A percentile compares a stretch with the other conserved stretches of the same genome.
phyloP scores from a whole-genome alignment of 352 stramenopile species.

The Phytopythium helicoides region DNA sequence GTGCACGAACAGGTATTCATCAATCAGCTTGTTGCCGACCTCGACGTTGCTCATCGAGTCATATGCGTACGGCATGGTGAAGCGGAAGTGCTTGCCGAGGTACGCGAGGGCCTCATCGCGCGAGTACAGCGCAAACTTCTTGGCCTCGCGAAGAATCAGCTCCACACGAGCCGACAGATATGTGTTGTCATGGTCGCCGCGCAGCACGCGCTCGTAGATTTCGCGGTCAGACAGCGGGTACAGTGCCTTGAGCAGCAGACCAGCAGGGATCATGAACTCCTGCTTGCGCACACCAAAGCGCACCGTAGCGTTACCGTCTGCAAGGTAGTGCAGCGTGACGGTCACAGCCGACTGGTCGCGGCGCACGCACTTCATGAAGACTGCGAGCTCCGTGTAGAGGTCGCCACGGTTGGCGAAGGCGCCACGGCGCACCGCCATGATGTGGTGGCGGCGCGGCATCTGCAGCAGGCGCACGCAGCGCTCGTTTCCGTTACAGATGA shows the following conservation, averaged over 20 bases:
- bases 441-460: constrained; percentile 87
- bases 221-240: constrained; percentile 91
- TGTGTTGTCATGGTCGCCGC: constrained; percentile 95
- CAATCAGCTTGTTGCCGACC: constrained; percentile 86
- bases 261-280: constrained; percentile 98
- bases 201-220: constrained; percentile 97
- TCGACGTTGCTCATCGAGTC: constrained; percentile 89
- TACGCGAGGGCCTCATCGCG: constrained; percentile 91
- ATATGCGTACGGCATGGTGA: constrained; percentile 85
- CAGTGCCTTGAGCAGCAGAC: constrained; percentile 97
- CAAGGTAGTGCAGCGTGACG: constrained; percentile 98
- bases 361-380: constrained; percentile 96
- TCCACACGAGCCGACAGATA: constrained; percentile 97
- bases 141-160: constrained; percentile 96
- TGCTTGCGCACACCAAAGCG: constrained; percentile 97
- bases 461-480: constrained; percentile 97
- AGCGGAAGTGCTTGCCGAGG: constrained; percentile 96
- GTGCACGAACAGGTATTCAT: constrained; percentile 97
- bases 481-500: constrained; percentile 99
- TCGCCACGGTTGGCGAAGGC: constrained; percentile 97
- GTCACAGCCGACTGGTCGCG: constrained; percentile 96
- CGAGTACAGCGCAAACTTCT: constrained; percentile 91
- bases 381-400: constrained; percentile 96
- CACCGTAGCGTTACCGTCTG: constrained; percentile 95
- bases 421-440: constrained; percentile 94